These are phyloP conservation scores for Amaranthus palmeri DNA, from an alignment of 148 eudicot genomes.

Conservation along the genomic window DNA sequence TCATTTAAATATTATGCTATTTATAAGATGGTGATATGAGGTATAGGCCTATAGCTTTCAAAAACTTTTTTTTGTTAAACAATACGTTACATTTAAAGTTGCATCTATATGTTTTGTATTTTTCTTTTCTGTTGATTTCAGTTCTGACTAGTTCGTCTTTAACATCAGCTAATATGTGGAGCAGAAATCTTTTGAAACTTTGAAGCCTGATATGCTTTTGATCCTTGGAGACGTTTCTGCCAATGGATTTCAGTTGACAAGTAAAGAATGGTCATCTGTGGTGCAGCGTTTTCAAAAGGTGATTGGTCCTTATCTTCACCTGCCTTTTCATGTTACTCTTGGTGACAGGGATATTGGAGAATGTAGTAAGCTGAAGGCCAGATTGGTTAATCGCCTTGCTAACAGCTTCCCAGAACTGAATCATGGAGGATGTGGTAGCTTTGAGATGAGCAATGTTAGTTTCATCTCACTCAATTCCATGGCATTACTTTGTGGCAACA, in stretches of 20 bases:
- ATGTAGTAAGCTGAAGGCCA: slow-evolving; percentile 16
- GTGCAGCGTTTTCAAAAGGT: slow-evolving; percentile 7
- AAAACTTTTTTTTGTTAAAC: not conserved
- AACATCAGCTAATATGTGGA: slow-evolving; percentile 18
- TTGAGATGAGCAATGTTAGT: slow-evolving; percentile 19
- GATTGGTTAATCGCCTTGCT: not conserved
- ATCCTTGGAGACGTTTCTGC: slow-evolving; percentile 22
- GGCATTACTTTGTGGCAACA: slow-evolving; percentile 20
- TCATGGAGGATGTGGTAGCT: slow-evolving; percentile 22
- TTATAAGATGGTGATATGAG: not conserved
- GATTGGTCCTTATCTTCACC: slow-evolving; percentile 19
- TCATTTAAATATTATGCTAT: too few relatives aligned
- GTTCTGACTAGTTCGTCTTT: slow-evolving; percentile 17
- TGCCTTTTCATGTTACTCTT: slow-evolving; percentile 19
- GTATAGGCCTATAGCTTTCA: too few relatives aligned
- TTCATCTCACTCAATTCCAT: slow-evolving; percentile 19
- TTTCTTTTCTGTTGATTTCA: not conserved
- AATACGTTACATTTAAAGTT: not conserved
- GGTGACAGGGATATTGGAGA: slow-evolving; percentile 21
- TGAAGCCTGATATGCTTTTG: slow-evolving; percentile 25
- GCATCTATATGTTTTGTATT: not conserved
- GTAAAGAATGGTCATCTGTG: slow-evolving; percentile 20
- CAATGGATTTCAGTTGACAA: slow-evolving; percentile 14
- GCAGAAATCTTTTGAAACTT: slow-evolving; percentile 20
- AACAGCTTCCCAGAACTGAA: slow-evolving; percentile 18